A percentile compares a stretch with the other conserved stretches of the same genome.
Evolutionary conservation across 805 yeast genomes (phyloP).

Genomic region (Cyberlindnera saturnus): DNA sequence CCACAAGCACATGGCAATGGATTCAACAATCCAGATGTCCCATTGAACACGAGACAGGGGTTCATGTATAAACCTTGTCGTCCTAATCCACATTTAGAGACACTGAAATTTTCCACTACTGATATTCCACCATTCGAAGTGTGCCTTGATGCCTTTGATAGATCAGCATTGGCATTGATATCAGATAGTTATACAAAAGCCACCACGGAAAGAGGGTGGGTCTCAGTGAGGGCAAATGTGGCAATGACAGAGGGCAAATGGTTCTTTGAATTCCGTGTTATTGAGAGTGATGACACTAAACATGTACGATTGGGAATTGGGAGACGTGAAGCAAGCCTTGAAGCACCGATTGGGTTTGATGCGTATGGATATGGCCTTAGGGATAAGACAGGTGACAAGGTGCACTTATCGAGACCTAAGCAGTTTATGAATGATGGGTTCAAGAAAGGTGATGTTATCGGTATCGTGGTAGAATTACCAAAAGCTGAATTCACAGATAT

Average conservation of each 20-base stretch:
- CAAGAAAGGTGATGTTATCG: conserved; percentile 74
- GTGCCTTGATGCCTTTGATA: conserved; percentile 60
- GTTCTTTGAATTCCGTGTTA: conserved; percentile 71
- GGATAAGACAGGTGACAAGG: conserved; percentile 67
- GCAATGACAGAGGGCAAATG: conserved; percentile 73
- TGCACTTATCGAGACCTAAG: conserved; percentile 68
- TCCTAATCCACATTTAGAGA: conserved; percentile 54
- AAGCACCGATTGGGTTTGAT: conserved; percentile 94
- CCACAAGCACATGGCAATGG: neutral
- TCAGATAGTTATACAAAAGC: conserved; percentile 36
- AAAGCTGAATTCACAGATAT: conserved; percentile 39
- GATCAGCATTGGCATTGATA: conserved; percentile 51
- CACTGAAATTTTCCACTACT: conserved; percentile 60
- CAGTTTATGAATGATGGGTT: conserved; percentile 52
- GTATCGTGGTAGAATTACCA: conserved; percentile 72
- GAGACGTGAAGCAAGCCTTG: conserved; percentile 80
- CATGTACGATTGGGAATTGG: conserved; percentile 83
- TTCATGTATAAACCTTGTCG: conserved; percentile 77
- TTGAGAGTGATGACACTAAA: conserved; percentile 28
- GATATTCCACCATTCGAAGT: conserved; percentile 65
- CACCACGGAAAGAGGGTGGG: conserved; percentile 69
- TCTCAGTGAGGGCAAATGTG: conserved; percentile 68
- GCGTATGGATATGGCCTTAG: conserved; percentile 90
- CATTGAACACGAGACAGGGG: conserved; percentile 64
- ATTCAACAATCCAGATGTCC: conserved; percentile 67